Evolutionary conservation across 1,284 basidiomycete species (phyloP), one percentile per base, ranked within the genome.

Genomic region (Marasmius sp.): DNA sequence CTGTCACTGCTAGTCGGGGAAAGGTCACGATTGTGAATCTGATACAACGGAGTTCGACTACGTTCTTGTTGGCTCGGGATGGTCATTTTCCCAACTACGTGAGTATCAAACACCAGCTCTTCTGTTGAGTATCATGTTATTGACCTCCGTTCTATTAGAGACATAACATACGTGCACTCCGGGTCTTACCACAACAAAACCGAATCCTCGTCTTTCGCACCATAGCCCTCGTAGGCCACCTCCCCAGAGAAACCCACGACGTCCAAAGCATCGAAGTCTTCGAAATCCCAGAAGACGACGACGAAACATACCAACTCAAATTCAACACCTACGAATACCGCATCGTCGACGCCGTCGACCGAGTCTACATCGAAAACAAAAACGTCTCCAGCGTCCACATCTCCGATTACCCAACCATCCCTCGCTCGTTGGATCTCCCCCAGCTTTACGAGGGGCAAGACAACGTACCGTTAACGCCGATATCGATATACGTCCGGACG

Each of bases 171-270:
- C 76, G 77, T 56, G 81, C 77, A 18, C 76, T 85, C 60, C 82
- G 85, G 45, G 77, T 85, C n/a, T 69, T 88, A 45, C 83, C 87
- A 1, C 70, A 72, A 3, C 84, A 88, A 67, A 71, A 75, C n/a
- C 77, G 84, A 56, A 71, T 89, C 12, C 74, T 89, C 38, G 77
- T 87, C 60, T 77, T 88, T 37, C 85, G 87, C 41, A 78, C 79
- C 6, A 64, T 81, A 33, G 71, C 63, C 27, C 60, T 65, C 53
- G 27, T 27, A 27, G 68, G 56, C 43, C 71, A 64, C 58, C 62
- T 53, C 41, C 57, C 38, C 52, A 61, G 60, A 62, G 48, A 27
- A 65, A 9, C 57, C 38, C 33, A 55, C 62, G 59, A 56, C 63
- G 66, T 68, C 62, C 64, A 67, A 50, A 61, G 74, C 38, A 68